Percentiles rank a stretch among this genome's conserved stretches.
phyloP scores from a whole-genome alignment of 1,139 yeast species.

The Saccharomycopsis phalli region DNA sequence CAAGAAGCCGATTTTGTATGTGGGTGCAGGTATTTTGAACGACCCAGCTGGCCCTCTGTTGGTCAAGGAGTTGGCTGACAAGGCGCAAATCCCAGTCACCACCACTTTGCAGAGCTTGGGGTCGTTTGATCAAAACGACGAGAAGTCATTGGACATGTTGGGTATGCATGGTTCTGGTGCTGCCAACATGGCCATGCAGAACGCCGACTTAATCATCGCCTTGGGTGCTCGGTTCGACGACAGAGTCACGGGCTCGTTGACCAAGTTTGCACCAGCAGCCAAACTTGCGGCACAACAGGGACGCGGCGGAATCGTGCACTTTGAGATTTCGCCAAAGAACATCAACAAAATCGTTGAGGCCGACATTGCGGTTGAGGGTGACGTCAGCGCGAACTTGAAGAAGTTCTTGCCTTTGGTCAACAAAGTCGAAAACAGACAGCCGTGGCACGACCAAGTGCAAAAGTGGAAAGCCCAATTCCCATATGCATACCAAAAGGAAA shows the following conservation, averaged over 20 bases:
- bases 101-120: slow-evolving; percentile 93
- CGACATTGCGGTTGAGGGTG: slow-evolving; percentile 95
- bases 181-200: slow-evolving; percentile 89
- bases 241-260: slow-evolving; percentile 84
- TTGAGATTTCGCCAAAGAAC: slow-evolving; percentile 92
- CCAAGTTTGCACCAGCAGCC: slow-evolving; percentile 92
- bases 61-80: slow-evolving; percentile 78
- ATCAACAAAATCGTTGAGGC: slow-evolving; percentile 97
- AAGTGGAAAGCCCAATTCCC: slow-evolving; percentile 87
- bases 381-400: slow-evolving; percentile 71
- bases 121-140: slow-evolving; percentile 85
- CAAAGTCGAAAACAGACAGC: slow-evolving; percentile 55
- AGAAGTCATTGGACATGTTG: slow-evolving; percentile 86
- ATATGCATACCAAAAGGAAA: slow-evolving; percentile 65
- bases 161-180: slow-evolving; percentile 98
- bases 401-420: slow-evolving; percentile 63
- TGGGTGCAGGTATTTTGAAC: slow-evolving; percentile 85
- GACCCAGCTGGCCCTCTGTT: slow-evolving; percentile 72
- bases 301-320: slow-evolving; percentile 94
- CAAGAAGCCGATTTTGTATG: slow-evolving; percentile 81
- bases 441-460: slow-evolving; percentile 67
- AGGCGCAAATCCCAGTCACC: slow-evolving; percentile 90
- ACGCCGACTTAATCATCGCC: slow-evolving; percentile 87
- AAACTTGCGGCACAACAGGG: slow-evolving; percentile 78
- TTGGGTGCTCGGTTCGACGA: slow-evolving; percentile 97